Conservation (phyloP, 305 asterid species). For the Fraxinus dipetala region DNA sequence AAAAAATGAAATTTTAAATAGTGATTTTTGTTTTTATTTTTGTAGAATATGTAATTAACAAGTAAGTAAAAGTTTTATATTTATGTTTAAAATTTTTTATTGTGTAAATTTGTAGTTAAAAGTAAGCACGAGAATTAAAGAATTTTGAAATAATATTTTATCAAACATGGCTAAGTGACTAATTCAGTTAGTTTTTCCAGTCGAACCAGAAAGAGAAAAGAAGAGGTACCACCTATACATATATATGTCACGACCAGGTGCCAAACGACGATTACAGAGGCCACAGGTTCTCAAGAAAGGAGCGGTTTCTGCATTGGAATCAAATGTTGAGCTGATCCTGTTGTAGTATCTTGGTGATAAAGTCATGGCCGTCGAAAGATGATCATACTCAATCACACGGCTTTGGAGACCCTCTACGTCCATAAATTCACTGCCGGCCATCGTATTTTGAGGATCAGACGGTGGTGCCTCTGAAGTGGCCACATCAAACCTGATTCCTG, state of each 20-base stretch:
- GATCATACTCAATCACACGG: neutral
- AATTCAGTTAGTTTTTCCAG: neutral
- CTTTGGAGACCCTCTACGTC: neutral
- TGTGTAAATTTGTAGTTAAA: no score
- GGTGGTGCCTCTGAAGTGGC: constrained; percentile 8
- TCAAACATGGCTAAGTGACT: neutral
- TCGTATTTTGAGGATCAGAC: constrained; percentile 13
- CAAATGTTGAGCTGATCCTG: constrained; percentile 12
- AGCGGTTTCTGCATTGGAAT: constrained; percentile 22
- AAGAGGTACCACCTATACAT: constrained; percentile 63
- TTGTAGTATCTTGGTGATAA: neutral
- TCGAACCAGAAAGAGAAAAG: neutral
- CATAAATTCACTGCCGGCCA: constrained; percentile 15
- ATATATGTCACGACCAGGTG: constrained; percentile 49
- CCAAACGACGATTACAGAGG: constrained; percentile 50
- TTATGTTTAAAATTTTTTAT: no score
- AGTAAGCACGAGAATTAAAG: no score
- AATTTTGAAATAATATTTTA: no score
- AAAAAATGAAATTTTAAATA: no score
- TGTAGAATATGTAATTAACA: no score
- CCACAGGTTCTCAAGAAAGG: constrained; percentile 51
- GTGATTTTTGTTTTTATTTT: no score
- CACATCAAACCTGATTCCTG: constrained; percentile 37
- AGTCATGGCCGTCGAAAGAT: neutral
- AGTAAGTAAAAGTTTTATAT: no score